phyloP scores from a whole-genome alignment of 805 yeast species.

The Kazachstania psychrophila region DNA sequence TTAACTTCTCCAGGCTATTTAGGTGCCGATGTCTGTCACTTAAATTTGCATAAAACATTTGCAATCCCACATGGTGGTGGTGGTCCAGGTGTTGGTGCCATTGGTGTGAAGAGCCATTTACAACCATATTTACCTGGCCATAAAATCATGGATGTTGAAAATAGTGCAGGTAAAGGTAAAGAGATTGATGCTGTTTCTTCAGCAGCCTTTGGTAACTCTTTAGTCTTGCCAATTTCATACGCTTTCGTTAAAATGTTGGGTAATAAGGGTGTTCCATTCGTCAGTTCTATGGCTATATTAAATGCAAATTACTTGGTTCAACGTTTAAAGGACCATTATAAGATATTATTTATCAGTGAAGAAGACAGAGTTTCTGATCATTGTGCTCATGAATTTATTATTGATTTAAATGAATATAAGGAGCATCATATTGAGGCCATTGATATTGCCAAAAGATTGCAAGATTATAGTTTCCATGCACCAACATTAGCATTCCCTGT shows the following conservation, averaged over 20 bases:
- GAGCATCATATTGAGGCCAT: slow-evolving; percentile 79
- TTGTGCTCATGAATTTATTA: slow-evolving; percentile 94
- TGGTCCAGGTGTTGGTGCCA: slow-evolving; percentile 98
- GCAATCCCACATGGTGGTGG: slow-evolving; percentile 99
- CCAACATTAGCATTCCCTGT: slow-evolving; percentile 99
- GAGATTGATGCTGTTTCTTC: slow-evolving; percentile 75
- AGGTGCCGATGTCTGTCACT: slow-evolving; percentile 97
- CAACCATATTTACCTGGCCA: slow-evolving; percentile 78
- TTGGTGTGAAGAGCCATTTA: slow-evolving; percentile 80
- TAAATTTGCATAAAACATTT: slow-evolving; percentile 94
- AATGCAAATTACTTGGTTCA: slow-evolving; percentile 94
- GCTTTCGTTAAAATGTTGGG: slow-evolving; percentile 95
- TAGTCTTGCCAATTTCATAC: slow-evolving; percentile 87
- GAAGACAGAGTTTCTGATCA: slow-evolving; percentile 42
- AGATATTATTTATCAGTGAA: slow-evolving; percentile 56
- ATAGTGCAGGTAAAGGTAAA: slow-evolving; percentile 12
- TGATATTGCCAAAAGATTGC: slow-evolving; percentile 92
- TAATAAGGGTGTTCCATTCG: slow-evolving; percentile 67
- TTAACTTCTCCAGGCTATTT: slow-evolving; percentile 94
- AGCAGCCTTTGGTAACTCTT: slow-evolving; percentile 94
- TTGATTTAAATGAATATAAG: slow-evolving; percentile 83
- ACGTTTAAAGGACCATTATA: slow-evolving; percentile 59
- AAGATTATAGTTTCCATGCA: slow-evolving; percentile 97
- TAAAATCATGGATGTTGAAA: slow-evolving; percentile 35
- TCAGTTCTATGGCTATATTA: slow-evolving; percentile 84